These are phyloP conservation scores for Anisodus acutangulus DNA, from an alignment of 257 asterid genomes.

Conservation along the genomic window DNA sequence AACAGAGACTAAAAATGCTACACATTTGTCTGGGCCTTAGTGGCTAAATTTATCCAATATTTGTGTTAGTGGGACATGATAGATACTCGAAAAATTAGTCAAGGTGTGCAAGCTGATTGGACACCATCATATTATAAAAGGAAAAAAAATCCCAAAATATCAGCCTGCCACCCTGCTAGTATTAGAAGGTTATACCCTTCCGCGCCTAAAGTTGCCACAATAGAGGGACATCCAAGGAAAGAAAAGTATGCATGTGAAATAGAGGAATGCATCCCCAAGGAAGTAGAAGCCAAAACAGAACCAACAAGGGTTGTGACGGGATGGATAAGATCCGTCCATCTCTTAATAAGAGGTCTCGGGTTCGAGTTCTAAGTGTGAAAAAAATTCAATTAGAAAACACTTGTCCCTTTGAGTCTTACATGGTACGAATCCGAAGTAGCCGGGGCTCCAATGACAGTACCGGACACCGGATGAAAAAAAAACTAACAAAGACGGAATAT, in stretches of 20 bases:
- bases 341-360: too few species aligned
- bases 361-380: too few species aligned
- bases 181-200: background rate
- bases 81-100: background rate
- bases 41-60: background rate
- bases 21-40: background rate
- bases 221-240: conserved; percentile 7
- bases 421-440: too few species aligned
- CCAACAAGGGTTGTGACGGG: too few species aligned
- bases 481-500: background rate
- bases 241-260: conserved; percentile 8
- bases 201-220: background rate
- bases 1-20: background rate
- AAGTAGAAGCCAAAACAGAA: background rate
- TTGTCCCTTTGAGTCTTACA: too few species aligned
- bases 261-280: background rate
- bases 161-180: background rate
- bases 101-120: background rate
- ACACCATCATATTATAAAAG: background rate
- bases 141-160: background rate
- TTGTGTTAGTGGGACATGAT: background rate
- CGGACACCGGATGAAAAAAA: too few species aligned
- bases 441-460: too few species aligned
- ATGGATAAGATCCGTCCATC: too few species aligned
- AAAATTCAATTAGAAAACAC: too few species aligned